Evolutionary conservation across 2,329 filamentous ascomycete genomes (phyloP).

Genomic region (Ceratocystiopsis minuta): DNA sequence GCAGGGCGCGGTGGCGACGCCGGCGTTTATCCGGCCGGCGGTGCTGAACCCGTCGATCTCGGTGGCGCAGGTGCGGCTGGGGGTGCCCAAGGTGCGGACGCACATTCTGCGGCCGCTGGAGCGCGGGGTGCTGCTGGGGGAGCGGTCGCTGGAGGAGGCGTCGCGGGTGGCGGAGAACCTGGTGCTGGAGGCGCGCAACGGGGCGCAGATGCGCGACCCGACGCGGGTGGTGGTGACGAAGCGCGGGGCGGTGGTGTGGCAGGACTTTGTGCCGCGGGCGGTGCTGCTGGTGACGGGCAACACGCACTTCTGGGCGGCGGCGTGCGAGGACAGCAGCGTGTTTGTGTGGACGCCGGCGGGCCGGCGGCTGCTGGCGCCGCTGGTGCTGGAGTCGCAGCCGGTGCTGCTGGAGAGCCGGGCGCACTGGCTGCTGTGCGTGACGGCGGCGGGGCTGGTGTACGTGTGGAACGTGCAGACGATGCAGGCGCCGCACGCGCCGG

Average conservation of each 20-base stretch:
- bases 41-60: constrained; percentile 67
- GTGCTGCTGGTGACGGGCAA: constrained; percentile 86
- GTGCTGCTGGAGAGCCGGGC: constrained; percentile 84
- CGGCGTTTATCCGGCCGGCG: constrained; percentile 75
- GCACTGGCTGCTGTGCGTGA: constrained; percentile 79
- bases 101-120: constrained; percentile 73
- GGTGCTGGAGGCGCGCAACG: constrained; percentile 79
- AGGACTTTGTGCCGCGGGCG: constrained; percentile 75
- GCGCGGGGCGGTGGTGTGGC: constrained; percentile 69
- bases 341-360: constrained; percentile 89
- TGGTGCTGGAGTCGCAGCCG: constrained; percentile 79
- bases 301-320: constrained; percentile 77
- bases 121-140: constrained; percentile 35
- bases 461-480: constrained; percentile 85
- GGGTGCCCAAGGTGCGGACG: constrained; percentile 69
- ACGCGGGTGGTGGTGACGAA: constrained; percentile 69
- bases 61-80: constrained; percentile 67
- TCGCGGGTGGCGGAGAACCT: constrained; percentile 48
- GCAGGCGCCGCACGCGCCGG: constrained; percentile 69
- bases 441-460: constrained; percentile 72
- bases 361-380: constrained; percentile 63
- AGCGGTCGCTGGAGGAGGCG: constrained; percentile 40
- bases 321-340: constrained; percentile 79
- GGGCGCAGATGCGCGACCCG: constrained; percentile 58
- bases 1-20: constrained; percentile 47